phyloP scores from a whole-genome alignment of 2,329 filamentous ascomycete genomes.

The Diaporthe ilicicola region DNA sequence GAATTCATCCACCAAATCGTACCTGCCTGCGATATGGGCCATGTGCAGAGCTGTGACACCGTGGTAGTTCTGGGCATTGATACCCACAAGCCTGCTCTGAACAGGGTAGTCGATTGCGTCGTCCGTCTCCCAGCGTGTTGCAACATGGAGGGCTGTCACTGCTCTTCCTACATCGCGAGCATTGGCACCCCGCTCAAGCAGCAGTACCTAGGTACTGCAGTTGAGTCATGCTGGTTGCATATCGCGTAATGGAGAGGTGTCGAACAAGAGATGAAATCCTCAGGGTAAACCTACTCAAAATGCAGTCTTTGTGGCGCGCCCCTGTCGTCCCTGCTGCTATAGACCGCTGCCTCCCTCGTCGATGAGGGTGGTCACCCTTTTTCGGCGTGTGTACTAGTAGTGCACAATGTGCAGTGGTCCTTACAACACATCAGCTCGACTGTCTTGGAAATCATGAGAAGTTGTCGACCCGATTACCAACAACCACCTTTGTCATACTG shows the following conservation, averaged over 20 bases:
- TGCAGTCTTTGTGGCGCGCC: too few species aligned
- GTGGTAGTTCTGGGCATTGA: accelerated
- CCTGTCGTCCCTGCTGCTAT: too few species aligned
- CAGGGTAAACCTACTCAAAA: too few species aligned
- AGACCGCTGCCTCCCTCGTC: too few species aligned
- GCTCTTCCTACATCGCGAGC: neutral
- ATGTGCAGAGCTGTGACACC: neutral
- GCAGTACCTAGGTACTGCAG: neutral
- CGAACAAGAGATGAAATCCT: too few species aligned
- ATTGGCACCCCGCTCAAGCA: neutral
- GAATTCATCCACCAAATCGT: neutral
- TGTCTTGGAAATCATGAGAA: too few species aligned
- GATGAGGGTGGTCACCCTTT: too few species aligned
- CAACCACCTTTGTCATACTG: too few species aligned
- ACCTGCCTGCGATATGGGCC: neutral
- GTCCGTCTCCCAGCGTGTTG: accelerated
- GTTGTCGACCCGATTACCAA: too few species aligned
- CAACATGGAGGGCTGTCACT: neutral
- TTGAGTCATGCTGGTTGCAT: neutral
- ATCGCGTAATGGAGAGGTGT: neutral
- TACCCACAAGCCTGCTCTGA: neutral
- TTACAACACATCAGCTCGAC: too few species aligned
- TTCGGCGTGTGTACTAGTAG: too few species aligned
- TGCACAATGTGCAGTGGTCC: too few species aligned
- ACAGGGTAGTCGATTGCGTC: neutral